Evolutionary conservation across 495 filamentous ascomycete species (phyloP).

Genomic region (Cercophora scortea): DNA sequence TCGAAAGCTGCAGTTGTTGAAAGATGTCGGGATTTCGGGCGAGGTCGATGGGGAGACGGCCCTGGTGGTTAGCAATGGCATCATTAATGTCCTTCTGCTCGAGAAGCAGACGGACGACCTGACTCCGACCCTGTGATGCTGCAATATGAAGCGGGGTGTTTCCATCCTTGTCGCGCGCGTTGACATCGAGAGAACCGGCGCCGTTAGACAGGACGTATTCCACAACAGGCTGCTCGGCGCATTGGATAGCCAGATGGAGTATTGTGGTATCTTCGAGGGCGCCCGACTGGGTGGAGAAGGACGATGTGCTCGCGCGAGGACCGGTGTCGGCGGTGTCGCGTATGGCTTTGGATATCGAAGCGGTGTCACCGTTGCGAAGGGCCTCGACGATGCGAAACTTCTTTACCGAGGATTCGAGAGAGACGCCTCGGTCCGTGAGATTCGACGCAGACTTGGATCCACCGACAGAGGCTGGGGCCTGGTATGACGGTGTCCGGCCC

Average conservation of each 20-base stretch:
- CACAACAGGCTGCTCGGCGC: conserved; percentile 90
- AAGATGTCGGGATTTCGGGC: conserved; percentile 89
- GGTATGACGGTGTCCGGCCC: conserved; percentile 27
- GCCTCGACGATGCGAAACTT: conserved; percentile 93
- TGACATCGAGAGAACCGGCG: conserved; percentile 64
- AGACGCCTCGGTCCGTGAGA: conserved; percentile 34
- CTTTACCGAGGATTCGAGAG: conserved; percentile 88
- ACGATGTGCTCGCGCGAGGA: conserved; percentile 44
- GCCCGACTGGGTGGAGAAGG: conserved; percentile 37
- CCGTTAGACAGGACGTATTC: conserved; percentile 82
- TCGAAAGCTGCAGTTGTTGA: conserved; percentile 85
- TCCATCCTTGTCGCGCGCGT: conserved; percentile 82
- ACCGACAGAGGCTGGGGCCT: conserved; percentile 14
- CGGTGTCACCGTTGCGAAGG: conserved; percentile 81
- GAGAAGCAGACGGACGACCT: conserved; percentile 73
- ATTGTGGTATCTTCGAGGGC: conserved; percentile 74
- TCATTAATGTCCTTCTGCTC: conserved; percentile 79
- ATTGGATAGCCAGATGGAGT: conserved; percentile 92
- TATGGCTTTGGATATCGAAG: conserved; percentile 81
- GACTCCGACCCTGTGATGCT: conserved; percentile 67
- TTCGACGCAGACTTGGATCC: conserved; percentile 20
- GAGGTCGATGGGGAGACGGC: conserved; percentile 79
- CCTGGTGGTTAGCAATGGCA: conserved; percentile 79
- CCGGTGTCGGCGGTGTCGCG: conserved; percentile 52
- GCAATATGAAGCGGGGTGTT: conserved; percentile 91